phyloP scores from a whole-genome alignment of 2,329 filamentous ascomycete genomes.

The Ophiostoma angusticollis region DNA sequence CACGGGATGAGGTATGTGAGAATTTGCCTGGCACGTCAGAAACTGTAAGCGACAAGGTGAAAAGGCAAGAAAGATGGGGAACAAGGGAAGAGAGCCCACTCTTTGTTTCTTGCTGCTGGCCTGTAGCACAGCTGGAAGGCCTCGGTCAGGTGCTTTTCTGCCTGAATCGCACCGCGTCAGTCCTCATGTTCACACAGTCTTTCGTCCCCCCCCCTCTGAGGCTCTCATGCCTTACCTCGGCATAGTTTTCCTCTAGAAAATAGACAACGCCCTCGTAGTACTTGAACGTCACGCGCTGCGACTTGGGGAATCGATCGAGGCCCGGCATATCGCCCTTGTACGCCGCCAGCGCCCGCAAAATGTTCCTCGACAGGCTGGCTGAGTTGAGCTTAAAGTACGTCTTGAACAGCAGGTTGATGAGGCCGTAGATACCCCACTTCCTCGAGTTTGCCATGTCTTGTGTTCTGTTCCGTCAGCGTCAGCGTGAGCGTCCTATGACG shows the following conservation, averaged over 20 bases:
- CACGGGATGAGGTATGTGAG: constrained; percentile 92
- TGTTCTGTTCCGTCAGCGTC: too few relatives aligned
- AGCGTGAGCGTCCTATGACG: too few relatives aligned
- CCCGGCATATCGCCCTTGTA: constrained; percentile 68
- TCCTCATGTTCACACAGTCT: neutral
- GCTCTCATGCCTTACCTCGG: constrained; percentile 38
- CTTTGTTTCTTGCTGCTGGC: constrained; percentile 59
- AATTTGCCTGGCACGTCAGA: constrained; percentile 64
- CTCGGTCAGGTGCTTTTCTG: constrained; percentile 65
- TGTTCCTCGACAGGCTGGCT: constrained; percentile 77
- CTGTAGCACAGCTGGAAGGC: constrained; percentile 75
- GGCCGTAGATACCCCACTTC: constrained; percentile 96
- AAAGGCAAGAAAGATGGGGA: neutral
- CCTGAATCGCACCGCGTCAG: constrained; percentile 30
- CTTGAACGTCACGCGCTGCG: constrained; percentile 88
- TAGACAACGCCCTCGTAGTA: constrained; percentile 91
- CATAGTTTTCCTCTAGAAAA: constrained; percentile 90
- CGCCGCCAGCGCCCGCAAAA: constrained; percentile 71
- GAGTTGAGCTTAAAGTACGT: constrained; percentile 95
- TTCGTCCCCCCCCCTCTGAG: neutral
- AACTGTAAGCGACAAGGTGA: neutral
- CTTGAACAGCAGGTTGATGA: constrained; percentile 92
- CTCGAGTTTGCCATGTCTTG: constrained; percentile 62
- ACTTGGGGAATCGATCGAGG: constrained; percentile 67
- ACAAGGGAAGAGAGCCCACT: constrained; percentile 41